phyloP scores from a whole-genome alignment of 768 basidiomycete genomes.

The Solioccasus polychromus region DNA sequence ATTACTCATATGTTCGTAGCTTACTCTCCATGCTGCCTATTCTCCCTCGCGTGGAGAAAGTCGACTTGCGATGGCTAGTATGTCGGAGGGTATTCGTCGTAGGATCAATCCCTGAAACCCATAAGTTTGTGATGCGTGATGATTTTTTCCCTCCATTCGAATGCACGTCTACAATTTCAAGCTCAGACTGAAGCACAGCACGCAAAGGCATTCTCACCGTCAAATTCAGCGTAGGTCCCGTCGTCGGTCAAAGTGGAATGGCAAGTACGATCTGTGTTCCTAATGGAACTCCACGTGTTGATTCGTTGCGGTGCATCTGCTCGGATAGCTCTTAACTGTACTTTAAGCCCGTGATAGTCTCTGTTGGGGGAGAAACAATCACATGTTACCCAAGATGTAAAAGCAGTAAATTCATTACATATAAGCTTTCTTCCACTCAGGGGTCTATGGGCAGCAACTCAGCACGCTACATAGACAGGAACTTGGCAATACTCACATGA shows the following conservation, averaged over 20 bases:
- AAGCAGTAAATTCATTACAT: slow-evolving; percentile 19
- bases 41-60: not conserved
- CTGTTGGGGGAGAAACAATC: slow-evolving; percentile 33
- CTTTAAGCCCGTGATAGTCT: slow-evolving; percentile 72
- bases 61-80: not conserved
- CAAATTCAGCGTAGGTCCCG: slow-evolving; percentile 1
- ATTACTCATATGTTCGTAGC: not conserved
- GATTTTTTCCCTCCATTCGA: not conserved
- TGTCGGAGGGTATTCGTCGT: not conserved
- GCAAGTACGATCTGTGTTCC: not conserved
- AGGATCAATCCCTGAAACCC: not conserved
- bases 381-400: not conserved
- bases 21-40: slow-evolving; percentile 11
- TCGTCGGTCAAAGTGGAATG: not conserved
- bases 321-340: slow-evolving; percentile 55
- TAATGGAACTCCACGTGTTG: slow-evolving; percentile 12
- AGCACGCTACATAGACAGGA: not conserved
- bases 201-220: slow-evolving; percentile 17
- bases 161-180: no score
- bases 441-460: slow-evolving; percentile 42
- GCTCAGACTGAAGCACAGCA: no score
- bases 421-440: slow-evolving; percentile 50
- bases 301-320: slow-evolving; percentile 25
- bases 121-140: not conserved
- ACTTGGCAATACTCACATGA: slow-evolving; percentile 42